These are phyloP conservation scores for Acephala macrosclerotiorum DNA, from an alignment of 2,329 filamentous ascomycete species.

Conservation along the genomic window DNA sequence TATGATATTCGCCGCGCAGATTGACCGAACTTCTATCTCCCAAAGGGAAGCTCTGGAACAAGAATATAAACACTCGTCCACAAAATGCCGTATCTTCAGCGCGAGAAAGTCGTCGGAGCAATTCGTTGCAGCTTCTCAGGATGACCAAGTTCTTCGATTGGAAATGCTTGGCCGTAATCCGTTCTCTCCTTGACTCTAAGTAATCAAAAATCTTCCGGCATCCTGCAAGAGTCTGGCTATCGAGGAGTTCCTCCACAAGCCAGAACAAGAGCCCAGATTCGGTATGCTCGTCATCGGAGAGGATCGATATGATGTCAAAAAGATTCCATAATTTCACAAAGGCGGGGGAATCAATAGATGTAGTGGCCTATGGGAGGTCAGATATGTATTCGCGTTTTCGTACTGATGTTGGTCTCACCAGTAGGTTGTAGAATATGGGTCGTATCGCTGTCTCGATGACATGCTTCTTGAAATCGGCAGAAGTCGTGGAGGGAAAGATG, in stretches of 20 bases:
- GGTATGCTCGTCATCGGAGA: constrained; percentile 80
- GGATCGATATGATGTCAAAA: constrained; percentile 87
- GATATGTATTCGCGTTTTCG: constrained; percentile 39
- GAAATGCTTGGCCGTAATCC: constrained; percentile 82
- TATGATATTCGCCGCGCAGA: constrained; percentile 91
- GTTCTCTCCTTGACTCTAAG: constrained; percentile 89
- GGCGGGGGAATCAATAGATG: constrained; percentile 75
- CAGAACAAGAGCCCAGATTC: constrained; percentile 86
- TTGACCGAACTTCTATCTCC: constrained; percentile 98
- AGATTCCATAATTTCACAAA: constrained; percentile 93
- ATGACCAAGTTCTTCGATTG: constrained; percentile 88
- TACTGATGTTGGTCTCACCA: constrained; percentile 63
- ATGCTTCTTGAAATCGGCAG: constrained; percentile 46
- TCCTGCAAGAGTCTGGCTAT: constrained; percentile 92
- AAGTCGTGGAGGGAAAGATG: constrained; percentile 42
- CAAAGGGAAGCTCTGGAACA: constrained; percentile 96
- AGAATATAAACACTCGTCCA: constrained; percentile 95
- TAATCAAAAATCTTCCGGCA: constrained; percentile 95
- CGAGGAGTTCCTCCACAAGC: constrained; percentile 92
- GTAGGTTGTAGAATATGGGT: constrained; percentile 78
- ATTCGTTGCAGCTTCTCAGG: constrained; percentile 92
- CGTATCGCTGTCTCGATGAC: constrained; percentile 86
- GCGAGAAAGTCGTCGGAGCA: constrained; percentile 90
- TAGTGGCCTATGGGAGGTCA: constrained; percentile 67
- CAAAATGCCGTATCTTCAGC: constrained; percentile 98